Percentiles rank a stretch among this genome's conserved stretches.
phyloP scores from a whole-genome alignment of 805 yeast genomes.

The Huiozyma naganishii region DNA sequence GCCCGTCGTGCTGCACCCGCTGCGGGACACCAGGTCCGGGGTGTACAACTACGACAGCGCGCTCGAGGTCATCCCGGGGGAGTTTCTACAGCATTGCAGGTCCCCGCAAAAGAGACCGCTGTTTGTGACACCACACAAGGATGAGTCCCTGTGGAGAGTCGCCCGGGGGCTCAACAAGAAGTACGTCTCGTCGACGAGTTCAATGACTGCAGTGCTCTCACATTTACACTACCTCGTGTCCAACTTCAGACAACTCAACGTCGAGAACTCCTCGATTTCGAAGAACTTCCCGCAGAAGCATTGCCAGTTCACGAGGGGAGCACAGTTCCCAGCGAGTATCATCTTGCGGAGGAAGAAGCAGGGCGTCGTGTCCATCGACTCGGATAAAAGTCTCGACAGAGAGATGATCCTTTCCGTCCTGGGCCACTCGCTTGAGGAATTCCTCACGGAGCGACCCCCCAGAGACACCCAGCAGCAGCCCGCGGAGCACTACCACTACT shows the following conservation, averaged over 20 bases:
- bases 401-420: slow-evolving; percentile 60
- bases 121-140: slow-evolving; percentile 62
- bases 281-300: slow-evolving; percentile 32
- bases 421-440: slow-evolving; percentile 72
- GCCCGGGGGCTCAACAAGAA: slow-evolving; percentile 28
- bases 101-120: slow-evolving; percentile 8
- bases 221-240: slow-evolving; percentile 68
- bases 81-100: slow-evolving; percentile 1
- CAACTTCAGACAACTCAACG: slow-evolving; percentile 45
- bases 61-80: slow-evolving; percentile 43
- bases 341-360: slow-evolving; percentile 42
- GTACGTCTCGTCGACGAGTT: slow-evolving; percentile 75
- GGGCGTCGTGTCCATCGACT: slow-evolving; percentile 50
- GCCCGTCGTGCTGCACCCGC: slow-evolving; percentile 63
- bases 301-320: slow-evolving; percentile 33
- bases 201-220: slow-evolving; percentile 66
- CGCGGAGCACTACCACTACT: slow-evolving; percentile 55
- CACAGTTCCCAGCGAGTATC: slow-evolving; percentile 43
- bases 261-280: slow-evolving; percentile 30
- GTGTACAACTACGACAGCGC: slow-evolving; percentile 58
- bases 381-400: slow-evolving; percentile 55
- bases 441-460: slow-evolving; percentile 30
- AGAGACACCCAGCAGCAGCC: slow-evolving; percentile 1
- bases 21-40: slow-evolving; percentile 68
- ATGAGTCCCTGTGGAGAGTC: slow-evolving; percentile 38